Evolutionary conservation across 192 early-diverging fungal species (phyloP), one percentile per base, ranked within the genome.

Genomic region (Rhizophagus prolifer): DNA sequence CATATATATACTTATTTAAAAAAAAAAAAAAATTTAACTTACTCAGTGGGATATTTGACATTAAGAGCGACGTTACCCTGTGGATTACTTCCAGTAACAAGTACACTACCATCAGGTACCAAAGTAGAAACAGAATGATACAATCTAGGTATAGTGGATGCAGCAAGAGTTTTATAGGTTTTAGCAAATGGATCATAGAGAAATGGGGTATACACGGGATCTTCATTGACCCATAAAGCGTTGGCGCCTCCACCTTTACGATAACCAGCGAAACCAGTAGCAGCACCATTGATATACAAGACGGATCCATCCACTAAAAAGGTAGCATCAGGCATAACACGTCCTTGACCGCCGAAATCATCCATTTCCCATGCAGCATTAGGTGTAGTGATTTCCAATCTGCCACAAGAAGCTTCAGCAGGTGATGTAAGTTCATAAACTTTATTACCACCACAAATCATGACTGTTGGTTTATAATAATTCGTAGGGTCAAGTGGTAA

Each of bases 361-460:
- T 87, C 85, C 81, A 84, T 84, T 16, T 87, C 86, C 86, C 86
- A 87, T 30, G 75, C 62, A 26, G 86, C 79, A 19, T 82, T 77
- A n/a, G 79, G 76, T 7, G 79, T 79, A 26, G 69, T 63, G 25
- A 87, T 72, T 46, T 87, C 82, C 44, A 88, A 86, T 21, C 84
- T 81, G 8, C 82, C 86, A 61, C 86, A 87, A 34, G 85, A 82
- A 31, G 74, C 74, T 19, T 81, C 74, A 0, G 85, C 86, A 4
- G 75, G 77, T 14, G 82, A 58, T 12, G 79, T 79, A 12, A 71
- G 70, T 21, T 84, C 80, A 78, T 82, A 80, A 3, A 62, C 41
- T 71, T 82, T 70, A 6, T 81, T 79, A n/a, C 90, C 90, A 67
- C 90, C 90, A 60, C 90, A 91, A 13, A 91, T 78, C 61, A 91